These are phyloP conservation scores for Aspergillus hortae DNA, from an alignment of 2,329 filamentous ascomycete species.

Conservation along the genomic window DNA sequence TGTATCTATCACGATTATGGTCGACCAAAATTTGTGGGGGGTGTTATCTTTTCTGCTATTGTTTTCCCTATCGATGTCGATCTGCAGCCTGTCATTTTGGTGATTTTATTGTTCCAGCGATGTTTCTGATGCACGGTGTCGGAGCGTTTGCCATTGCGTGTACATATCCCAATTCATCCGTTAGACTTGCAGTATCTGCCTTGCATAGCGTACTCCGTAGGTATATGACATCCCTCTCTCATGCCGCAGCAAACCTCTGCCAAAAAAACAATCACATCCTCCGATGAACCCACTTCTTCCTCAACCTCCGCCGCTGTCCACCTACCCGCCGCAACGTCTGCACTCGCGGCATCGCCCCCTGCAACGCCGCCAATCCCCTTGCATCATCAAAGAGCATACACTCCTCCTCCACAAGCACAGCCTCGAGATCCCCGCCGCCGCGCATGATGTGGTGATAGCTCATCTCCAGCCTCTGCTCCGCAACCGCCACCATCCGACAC, in stretches of 20 bases:
- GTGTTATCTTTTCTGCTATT: background rate
- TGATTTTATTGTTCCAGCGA: conserved; percentile 10
- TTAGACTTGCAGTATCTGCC: background rate
- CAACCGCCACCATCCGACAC: conserved; percentile 2
- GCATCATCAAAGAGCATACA: background rate
- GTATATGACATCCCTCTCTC: no score
- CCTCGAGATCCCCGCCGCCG: conserved; percentile 5
- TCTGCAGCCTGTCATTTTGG: conserved; percentile 2
- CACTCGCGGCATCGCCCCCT: no score
- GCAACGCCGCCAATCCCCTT: background rate
- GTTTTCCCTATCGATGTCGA: conserved; percentile 5
- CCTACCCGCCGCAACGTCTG: no score
- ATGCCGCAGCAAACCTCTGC: no score
- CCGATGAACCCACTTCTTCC: no score
- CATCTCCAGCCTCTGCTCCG: conserved; percentile 7
- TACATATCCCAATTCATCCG: background rate
- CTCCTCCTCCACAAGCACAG: conserved; percentile 5
- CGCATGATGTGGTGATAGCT: conserved; percentile 1
- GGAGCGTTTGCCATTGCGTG: conserved; percentile 15
- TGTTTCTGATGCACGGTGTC: conserved; percentile 14
- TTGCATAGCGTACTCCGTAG: no score
- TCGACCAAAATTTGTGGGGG: background rate
- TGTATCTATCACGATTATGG: conserved; percentile 7
- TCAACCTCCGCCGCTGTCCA: no score
- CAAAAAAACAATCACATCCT: no score